Evolutionary conservation across 176 grass and related monocot species (phyloP).

Genomic region (Cenchrus fungigraminus): DNA sequence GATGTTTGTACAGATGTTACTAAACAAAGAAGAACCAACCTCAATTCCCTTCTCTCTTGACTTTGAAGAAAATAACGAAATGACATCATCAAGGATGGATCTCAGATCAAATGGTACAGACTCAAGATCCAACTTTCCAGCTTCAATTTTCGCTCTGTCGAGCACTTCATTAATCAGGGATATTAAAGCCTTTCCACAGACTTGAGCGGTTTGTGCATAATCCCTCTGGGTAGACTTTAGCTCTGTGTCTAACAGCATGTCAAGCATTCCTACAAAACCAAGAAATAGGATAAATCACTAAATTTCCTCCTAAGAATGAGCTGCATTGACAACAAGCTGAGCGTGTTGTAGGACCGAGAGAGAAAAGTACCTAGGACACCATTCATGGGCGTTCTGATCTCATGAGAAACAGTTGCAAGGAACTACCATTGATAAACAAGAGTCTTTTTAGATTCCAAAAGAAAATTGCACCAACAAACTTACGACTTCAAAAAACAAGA

Average conservation of each 20-base stretch:
- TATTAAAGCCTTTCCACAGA: slow-evolving; percentile 89
- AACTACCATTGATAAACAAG: slow-evolving; percentile 66
- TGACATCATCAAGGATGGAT: slow-evolving; percentile 87
- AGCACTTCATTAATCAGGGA: slow-evolving; percentile 97
- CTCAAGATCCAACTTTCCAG: slow-evolving; percentile 82
- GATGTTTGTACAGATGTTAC: neutral
- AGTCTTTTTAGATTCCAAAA: slow-evolving; percentile 37
- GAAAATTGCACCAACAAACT: neutral
- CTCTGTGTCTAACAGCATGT: slow-evolving; percentile 91
- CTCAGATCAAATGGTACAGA: slow-evolving; percentile 83
- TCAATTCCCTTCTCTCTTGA: slow-evolving; percentile 88
- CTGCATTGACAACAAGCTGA: slow-evolving; percentile 2
- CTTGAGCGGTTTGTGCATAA: slow-evolving; percentile 93
- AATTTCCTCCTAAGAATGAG: slow-evolving; percentile 31
- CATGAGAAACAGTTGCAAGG: slow-evolving; percentile 99
- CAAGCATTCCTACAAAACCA: slow-evolving; percentile 79
- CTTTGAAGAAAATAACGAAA: slow-evolving; percentile 81
- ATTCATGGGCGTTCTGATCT: slow-evolving; percentile 99
- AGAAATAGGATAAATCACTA: slow-evolving; percentile 20
- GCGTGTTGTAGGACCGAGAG: neutral
- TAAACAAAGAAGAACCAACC: slow-evolving; percentile 49
- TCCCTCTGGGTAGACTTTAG: slow-evolving; percentile 81
- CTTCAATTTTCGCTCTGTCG: slow-evolving; percentile 98
- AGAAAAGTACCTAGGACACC: slow-evolving; percentile 80
- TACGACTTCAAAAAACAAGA: neutral